Conservation (phyloP, 495 filamentous ascomycete species). For the Rostrohypoxylon terebratum region DNA sequence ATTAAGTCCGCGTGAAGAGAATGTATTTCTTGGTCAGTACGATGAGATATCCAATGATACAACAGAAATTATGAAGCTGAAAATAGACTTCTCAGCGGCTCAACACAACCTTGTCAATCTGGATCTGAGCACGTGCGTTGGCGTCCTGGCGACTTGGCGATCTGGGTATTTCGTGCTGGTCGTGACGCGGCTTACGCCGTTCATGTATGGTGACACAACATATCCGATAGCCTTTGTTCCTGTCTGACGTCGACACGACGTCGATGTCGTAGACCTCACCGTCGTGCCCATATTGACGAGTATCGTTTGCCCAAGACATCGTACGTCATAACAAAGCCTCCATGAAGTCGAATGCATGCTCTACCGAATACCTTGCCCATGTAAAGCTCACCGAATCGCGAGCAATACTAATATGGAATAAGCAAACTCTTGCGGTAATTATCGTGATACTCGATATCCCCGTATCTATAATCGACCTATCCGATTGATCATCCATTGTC, state of each 20-base stretch:
- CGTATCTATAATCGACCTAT: not conserved
- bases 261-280: not conserved
- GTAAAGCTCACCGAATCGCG: not conserved
- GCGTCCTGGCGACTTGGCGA: constrained; percentile 26
- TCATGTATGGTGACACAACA: constrained; percentile 8
- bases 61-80: not conserved
- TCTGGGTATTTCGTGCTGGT: not conserved
- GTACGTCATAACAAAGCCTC: not conserved
- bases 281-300: not conserved
- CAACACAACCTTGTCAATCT: constrained; percentile 7
- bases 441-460: not conserved
- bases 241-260: not conserved
- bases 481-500: no score
- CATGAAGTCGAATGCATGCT: not conserved
- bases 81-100: constrained; percentile 1
- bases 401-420: not conserved
- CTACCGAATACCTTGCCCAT: not conserved
- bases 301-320: not conserved
- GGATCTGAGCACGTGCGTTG: constrained; percentile 10
- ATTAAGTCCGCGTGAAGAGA: not conserved
- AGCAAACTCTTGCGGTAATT: not conserved
- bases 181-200: constrained; percentile 3
- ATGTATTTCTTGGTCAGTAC: no score
- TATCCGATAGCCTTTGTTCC: not conserved
- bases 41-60: not conserved